Conservation (phyloP, 208 protist genomes). For the Porcisia hertigi region DNA sequence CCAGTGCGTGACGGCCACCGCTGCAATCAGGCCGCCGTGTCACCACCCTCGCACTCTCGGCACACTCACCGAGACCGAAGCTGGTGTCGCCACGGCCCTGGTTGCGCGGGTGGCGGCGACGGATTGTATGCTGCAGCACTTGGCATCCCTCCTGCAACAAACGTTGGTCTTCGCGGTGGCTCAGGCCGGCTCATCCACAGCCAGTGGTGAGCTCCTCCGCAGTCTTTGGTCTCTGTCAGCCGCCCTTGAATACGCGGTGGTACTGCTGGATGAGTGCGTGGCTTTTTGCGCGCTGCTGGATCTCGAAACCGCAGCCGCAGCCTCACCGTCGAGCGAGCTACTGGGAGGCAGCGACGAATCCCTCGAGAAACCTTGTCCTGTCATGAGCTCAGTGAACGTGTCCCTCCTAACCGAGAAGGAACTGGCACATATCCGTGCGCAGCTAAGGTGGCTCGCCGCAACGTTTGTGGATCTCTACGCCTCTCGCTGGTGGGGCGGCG, state of each 20-base stretch:
- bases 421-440: background rate
- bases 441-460: background rate
- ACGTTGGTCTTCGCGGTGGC: background rate
- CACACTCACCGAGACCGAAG: background rate
- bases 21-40: background rate
- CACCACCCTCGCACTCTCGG: background rate
- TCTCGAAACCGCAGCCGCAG: constrained; percentile 8
- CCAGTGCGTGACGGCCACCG: constrained; percentile 9
- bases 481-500: constrained; percentile 10
- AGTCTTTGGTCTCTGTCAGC: background rate
- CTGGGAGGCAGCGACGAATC: background rate
- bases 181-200: background rate
- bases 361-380: background rate
- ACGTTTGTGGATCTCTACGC: constrained; percentile 14
- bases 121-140: constrained; percentile 5
- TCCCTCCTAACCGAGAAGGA: background rate
- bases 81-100: background rate
- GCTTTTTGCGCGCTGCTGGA: constrained; percentile 20
- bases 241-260: background rate
- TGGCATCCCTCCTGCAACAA: background rate
- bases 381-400: background rate
- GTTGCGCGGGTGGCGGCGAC: constrained; percentile 18
- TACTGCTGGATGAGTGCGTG: constrained; percentile 18
- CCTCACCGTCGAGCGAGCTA: background rate
- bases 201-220: background rate